Percentiles rank a stretch among this genome's conserved stretches.
Conservation (phyloP, 805 yeast genomes). For the Metschnikowia henanensis region DNA sequence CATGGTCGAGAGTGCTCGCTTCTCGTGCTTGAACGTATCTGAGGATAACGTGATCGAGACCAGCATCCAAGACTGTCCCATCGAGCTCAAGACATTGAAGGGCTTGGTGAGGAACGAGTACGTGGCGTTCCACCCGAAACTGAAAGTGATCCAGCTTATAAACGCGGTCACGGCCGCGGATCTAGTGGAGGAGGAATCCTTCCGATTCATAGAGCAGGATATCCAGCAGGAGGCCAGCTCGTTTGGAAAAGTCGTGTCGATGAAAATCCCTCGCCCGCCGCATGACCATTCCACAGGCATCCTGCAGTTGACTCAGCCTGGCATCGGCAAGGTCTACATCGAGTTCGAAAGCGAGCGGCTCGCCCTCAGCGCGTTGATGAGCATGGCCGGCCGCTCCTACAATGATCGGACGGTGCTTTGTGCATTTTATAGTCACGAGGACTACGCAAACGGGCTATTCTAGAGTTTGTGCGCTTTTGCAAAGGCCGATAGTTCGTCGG, state of each 20-base stretch:
- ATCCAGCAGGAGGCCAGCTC: conserved; percentile 49
- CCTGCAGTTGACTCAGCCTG: conserved; percentile 44
- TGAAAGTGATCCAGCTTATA: conserved; percentile 61
- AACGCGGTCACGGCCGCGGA: conserved; percentile 70
- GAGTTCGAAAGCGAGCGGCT: conserved; percentile 54
- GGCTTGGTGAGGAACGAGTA: conserved; percentile 37
- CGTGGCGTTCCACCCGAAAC: conserved; percentile 38
- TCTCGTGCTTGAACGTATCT: conserved; percentile 32
- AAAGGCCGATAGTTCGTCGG: conserved; percentile 29
- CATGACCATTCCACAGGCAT: conserved; percentile 46
- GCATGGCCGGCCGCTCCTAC: conserved; percentile 64
- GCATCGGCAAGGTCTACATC: conserved; percentile 71
- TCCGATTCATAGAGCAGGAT: conserved; percentile 51
- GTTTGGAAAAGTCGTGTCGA: conserved; percentile 50
- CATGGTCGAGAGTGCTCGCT: conserved; percentile 26
- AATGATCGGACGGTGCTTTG: conserved; percentile 70
- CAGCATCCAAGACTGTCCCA: conserved; percentile 36
- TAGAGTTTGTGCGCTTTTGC: conserved; percentile 15
- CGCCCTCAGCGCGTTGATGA: conserved; percentile 57
- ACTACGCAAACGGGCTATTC: conserved; percentile 47
- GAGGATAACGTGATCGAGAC: conserved; percentile 20
- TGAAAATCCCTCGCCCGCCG: conserved; percentile 64
- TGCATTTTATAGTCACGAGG: conserved; percentile 58
- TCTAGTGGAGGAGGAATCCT: conserved; percentile 49
- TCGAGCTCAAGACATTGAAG: conserved; percentile 38